Evolutionary conservation across 192 early-diverging fungal species (phyloP).

Genomic region (Entophlyctis luteolus): DNA sequence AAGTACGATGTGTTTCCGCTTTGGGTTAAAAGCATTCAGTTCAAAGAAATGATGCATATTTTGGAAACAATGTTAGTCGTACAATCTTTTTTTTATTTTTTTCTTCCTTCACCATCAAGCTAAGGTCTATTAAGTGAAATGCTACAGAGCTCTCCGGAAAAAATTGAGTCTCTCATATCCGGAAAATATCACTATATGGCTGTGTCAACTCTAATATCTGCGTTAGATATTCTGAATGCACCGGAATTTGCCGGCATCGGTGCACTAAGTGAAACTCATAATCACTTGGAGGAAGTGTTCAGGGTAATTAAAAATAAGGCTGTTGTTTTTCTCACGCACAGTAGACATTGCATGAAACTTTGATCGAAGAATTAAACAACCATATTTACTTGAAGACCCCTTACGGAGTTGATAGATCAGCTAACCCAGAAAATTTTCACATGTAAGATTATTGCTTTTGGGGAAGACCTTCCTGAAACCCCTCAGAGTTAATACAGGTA

Average conservation of each 20-base stretch:
- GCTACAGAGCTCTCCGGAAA: constrained; percentile 42
- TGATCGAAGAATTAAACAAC: constrained; percentile 55
- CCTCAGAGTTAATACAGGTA: no score
- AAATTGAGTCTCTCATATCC: constrained; percentile 45
- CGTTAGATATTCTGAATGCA: constrained; percentile 32
- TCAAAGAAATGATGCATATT: constrained; percentile 58
- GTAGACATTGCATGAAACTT: constrained; percentile 43
- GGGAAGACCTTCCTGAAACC: no score
- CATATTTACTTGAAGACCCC: constrained; percentile 57
- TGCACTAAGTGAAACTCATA: constrained; percentile 42
- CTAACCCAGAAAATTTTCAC: no score
- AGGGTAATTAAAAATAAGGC: constrained; percentile 29
- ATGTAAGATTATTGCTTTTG: no score
- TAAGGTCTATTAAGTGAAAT: constrained; percentile 38
- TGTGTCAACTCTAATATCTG: constrained; percentile 35
- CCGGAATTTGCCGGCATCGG: constrained; percentile 52
- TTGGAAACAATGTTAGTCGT: constrained; percentile 45
- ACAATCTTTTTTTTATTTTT: constrained; percentile 22
- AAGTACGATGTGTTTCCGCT: constrained; percentile 58
- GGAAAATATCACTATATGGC: constrained; percentile 52
- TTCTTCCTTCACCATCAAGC: background rate
- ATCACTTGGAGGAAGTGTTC: constrained; percentile 37
- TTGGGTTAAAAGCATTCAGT: constrained; percentile 58
- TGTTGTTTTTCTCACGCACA: constrained; percentile 6
- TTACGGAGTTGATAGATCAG: constrained; percentile 43